Percentiles rank a stretch among this genome's conserved stretches.
Evolutionary conservation across 2,329 filamentous ascomycete species (phyloP).

Genomic region (Exophiala mesophila): DNA sequence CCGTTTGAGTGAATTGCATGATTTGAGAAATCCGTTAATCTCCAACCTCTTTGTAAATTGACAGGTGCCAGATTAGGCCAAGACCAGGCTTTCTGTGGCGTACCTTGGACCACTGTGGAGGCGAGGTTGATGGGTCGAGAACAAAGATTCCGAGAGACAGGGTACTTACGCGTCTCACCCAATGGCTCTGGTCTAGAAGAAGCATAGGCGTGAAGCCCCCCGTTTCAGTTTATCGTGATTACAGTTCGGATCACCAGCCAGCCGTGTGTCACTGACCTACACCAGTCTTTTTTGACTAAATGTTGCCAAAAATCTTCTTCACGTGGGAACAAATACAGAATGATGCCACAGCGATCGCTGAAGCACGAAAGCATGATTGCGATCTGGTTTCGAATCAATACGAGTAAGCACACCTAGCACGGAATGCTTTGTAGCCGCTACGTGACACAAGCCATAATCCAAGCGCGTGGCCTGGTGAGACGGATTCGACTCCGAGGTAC

Average conservation of each 20-base stretch:
- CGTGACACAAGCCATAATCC: too few species aligned
- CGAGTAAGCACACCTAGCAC: too few species aligned
- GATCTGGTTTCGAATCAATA: too few species aligned
- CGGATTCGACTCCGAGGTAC: too few species aligned
- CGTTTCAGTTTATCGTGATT: constrained; percentile 18
- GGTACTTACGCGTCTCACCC: constrained; percentile 14
- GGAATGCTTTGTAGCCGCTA: too few species aligned
- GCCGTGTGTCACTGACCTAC: constrained; percentile 8
- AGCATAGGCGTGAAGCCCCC: constrained; percentile 1
- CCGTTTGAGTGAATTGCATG: too few species aligned
- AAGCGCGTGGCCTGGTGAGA: too few species aligned
- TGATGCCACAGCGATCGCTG: too few species aligned
- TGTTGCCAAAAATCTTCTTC: too few species aligned
- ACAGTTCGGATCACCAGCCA: constrained; percentile 11
- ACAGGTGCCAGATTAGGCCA: not conserved
- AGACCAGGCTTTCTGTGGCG: not conserved
- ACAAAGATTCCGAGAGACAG: constrained; percentile 15
- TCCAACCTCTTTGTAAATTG: not conserved
- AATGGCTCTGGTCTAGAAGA: constrained; percentile 12
- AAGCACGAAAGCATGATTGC: too few species aligned
- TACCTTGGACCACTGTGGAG: not conserved
- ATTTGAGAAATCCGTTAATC: too few species aligned
- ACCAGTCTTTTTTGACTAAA: not conserved
- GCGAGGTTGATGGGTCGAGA: constrained; percentile 19
- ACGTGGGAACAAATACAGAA: too few species aligned